phyloP scores from a whole-genome alignment of 176 grass and related monocot species.

The Ananas comosus region DNA sequence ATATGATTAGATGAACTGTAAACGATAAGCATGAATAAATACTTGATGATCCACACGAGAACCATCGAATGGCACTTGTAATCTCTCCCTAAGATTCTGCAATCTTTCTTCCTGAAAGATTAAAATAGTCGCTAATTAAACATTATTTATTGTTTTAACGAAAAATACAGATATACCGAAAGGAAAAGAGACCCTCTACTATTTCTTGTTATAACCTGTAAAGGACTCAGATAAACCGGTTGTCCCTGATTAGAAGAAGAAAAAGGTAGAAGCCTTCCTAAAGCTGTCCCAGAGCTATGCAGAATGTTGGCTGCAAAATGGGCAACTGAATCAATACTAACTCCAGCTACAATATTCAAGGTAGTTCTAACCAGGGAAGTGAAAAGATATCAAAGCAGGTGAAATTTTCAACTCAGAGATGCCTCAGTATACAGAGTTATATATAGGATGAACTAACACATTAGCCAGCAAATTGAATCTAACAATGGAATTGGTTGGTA shows the following conservation, averaged over 20 bases:
- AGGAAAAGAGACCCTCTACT: not conserved
- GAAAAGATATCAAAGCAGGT: not conserved
- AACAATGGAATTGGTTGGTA: not conserved
- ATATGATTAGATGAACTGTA: not conserved
- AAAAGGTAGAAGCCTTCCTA: conserved; percentile 68
- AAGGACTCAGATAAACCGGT: conserved; percentile 50
- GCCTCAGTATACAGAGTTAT: no score
- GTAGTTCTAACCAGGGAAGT: not conserved
- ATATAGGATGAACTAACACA: not conserved
- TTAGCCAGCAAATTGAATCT: conserved; percentile 1
- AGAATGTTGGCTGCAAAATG: conserved; percentile 61
- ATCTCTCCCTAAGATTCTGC: conserved; percentile 49
- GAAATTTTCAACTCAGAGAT: not conserved
- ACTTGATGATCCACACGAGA: conserved; percentile 80
- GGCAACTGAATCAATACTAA: not conserved
- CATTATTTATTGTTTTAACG: not conserved
- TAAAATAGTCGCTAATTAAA: not conserved
- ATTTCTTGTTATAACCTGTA: conserved; percentile 46
- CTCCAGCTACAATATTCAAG: not conserved
- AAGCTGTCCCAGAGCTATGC: conserved; percentile 44
- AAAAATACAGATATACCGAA: not conserved
- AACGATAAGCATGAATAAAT: conserved; percentile 15
- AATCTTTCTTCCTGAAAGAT: conserved; percentile 82
- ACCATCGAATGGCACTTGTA: conserved; percentile 75
- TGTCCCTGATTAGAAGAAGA: conserved; percentile 27